Percentiles rank a stretch among this genome's conserved stretches.
These are phyloP conservation scores for Apophysomyces trapeziformis DNA, from an alignment of 371 early-diverging fungal species.

Conservation along the genomic window DNA sequence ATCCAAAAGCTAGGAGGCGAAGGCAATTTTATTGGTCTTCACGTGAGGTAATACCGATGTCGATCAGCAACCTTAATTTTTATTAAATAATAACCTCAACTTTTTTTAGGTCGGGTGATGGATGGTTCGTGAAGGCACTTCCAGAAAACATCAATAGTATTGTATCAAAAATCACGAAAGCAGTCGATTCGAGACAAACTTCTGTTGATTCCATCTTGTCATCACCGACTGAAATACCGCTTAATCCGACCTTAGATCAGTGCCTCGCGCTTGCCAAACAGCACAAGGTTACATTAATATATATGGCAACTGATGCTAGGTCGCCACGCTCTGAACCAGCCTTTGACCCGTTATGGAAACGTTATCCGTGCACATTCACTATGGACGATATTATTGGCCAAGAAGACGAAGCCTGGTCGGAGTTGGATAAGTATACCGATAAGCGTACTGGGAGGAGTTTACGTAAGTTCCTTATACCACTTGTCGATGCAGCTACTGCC, in stretches of 20 bases:
- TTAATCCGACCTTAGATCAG: conserved; percentile 12
- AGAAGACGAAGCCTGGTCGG: conserved; percentile 10
- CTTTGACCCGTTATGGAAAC: conserved; percentile 47
- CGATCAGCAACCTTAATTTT: neutral
- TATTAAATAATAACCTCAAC: neutral
- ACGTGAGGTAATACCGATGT: conserved; percentile 40
- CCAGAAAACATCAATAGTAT: conserved; percentile 44
- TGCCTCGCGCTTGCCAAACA: conserved; percentile 34
- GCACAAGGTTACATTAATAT: conserved; percentile 42
- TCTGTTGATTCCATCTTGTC: neutral
- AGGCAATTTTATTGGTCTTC: conserved; percentile 58
- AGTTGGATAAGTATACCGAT: conserved; percentile 20
- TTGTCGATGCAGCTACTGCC: conserved; percentile 34
- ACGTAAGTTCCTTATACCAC: conserved; percentile 29
- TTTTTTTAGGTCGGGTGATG: conserved; percentile 52
- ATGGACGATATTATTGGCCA: conserved; percentile 49
- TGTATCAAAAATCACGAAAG: conserved; percentile 27
- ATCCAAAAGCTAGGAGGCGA: conserved; percentile 53
- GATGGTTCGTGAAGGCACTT: conserved; percentile 52
- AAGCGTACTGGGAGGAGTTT: conserved; percentile 19
- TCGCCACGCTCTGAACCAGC: conserved; percentile 45
- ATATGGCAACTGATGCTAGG: conserved; percentile 63
- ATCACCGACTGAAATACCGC: neutral
- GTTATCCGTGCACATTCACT: conserved; percentile 63
- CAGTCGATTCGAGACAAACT: conserved; percentile 13